A percentile compares a stretch with the other conserved stretches of the same genome.
Evolutionary conservation across 179 eudicot genomes (phyloP).

Genomic region (Silene coronaria): DNA sequence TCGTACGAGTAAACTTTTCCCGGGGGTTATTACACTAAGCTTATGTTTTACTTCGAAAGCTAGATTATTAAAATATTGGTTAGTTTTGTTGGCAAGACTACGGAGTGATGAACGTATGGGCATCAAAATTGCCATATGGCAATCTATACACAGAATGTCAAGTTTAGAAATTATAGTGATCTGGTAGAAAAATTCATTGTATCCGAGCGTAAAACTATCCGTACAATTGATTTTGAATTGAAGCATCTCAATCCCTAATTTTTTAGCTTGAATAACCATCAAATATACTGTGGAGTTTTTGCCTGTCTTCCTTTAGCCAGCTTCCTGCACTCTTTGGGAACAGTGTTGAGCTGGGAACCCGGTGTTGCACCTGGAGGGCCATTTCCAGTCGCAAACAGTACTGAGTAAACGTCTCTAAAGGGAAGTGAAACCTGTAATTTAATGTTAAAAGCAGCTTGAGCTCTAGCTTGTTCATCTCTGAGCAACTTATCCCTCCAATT

Average conservation of each 20-base stretch:
- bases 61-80: not conserved
- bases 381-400: constrained; percentile 24
- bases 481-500: constrained; percentile 40
- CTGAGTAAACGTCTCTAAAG: constrained; percentile 25
- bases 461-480: constrained; percentile 41
- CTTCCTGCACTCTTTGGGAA: constrained; percentile 23
- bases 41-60: not conserved
- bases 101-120: not conserved
- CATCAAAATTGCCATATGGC: not conserved
- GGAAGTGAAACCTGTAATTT: constrained; percentile 29
- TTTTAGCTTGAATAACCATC: constrained; percentile 22
- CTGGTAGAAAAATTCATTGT: not conserved
- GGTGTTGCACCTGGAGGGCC: not conserved
- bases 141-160: not conserved
- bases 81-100: not conserved
- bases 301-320: constrained; percentile 23
- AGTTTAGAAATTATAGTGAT: not conserved
- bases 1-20: not conserved
- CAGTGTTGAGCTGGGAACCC: constrained; percentile 21
- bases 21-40: not conserved
- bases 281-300: constrained; percentile 11
- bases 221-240: not conserved
- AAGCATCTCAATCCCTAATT: not conserved
- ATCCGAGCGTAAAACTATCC: not conserved
- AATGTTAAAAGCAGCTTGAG: constrained; percentile 29